Base-by-base conservation (phyloP, 2,329 filamentous ascomycete species). In the Emergomyces orientalis region DNA sequence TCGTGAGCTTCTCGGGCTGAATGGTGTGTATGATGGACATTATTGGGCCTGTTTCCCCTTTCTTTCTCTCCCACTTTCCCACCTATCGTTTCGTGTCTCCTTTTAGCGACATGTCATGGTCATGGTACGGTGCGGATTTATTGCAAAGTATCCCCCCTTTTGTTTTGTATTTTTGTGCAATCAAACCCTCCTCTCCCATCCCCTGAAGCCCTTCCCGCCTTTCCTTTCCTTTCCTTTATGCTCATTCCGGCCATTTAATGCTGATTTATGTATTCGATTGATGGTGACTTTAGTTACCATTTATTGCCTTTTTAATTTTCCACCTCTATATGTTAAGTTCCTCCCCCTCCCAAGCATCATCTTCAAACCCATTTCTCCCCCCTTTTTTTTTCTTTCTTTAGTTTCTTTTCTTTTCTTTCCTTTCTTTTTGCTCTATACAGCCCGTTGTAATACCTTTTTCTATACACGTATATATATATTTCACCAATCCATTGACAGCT, bases 381-480 rank as follows among this genome's bases (percentile, higher is more conserved):
- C 27, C 14, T 52, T 30, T 14, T 17, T 22, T 22, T 39, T 56
- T 11, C 8, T 39, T 30, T 30, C 13, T 39, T 41, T 39, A 2
- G 13, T 39, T 57, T 56, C 6, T 14, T 56, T 22, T 25, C 9
- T 27, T 64, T 59, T 64, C 55, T 14, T 63, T 61, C 58, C 49
- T 55, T 64, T 43, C 60, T 65, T 41, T 37, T 19, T 11, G 22
- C 22, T 52, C 22, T 17, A 30, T 52, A 32, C 13, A 52, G 25
- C 25, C 49, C 19, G 49, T 52, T 52, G 43, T 47, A 47, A 47
- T 47, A 22, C n/a, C 43, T 25, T 11, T 11, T 25, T 13, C 45
- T 25, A 49, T 22, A 25, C 22, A 22, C 3, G 13, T 5, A 45
- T 22, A 45, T 49, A 2, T 49, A 13, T 13, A 49, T 49, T 13